These are phyloP conservation scores for Chaetomium globosum DNA, from an alignment of 2,329 filamentous ascomycete species.

Conservation along the genomic window DNA sequence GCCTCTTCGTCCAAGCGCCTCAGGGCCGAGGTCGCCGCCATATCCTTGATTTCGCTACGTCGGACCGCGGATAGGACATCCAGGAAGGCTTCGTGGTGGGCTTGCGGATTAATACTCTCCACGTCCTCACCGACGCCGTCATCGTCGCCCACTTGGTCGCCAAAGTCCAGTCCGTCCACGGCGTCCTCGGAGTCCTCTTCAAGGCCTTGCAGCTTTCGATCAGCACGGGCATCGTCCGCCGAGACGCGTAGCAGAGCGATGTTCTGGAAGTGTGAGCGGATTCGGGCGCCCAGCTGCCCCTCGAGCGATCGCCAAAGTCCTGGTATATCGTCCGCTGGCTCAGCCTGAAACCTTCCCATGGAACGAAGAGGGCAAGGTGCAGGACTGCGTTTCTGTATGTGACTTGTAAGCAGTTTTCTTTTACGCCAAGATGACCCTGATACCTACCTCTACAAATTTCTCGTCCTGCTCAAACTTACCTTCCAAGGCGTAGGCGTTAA, in stretches of 20 bases:
- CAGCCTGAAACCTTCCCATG: conserved; percentile 9
- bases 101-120: neutral
- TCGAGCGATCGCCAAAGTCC: conserved; percentile 14
- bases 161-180: neutral
- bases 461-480: no score
- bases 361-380: conserved; percentile 8
- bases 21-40: neutral
- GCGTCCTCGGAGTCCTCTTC: neutral
- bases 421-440: no score
- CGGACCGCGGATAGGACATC: neutral
- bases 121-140: neutral
- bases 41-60: conserved; percentile 4
- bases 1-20: conserved; percentile 14
- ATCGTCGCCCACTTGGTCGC: neutral
- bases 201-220: conserved; percentile 9
- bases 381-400: conserved; percentile 10
- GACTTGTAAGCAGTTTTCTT: neutral
- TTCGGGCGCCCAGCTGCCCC: conserved; percentile 7
- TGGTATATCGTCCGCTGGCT: conserved; percentile 9
- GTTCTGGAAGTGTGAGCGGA: conserved; percentile 13
- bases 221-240: conserved; percentile 17
- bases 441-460: no score
- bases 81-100: conserved; percentile 6
- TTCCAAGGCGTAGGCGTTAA: no score
- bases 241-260: conserved; percentile 14